Evolutionary conservation across 495 filamentous ascomycete genomes (phyloP), one percentile per base, ranked within the genome.

Genomic region (Pseudotulostoma volvatum): DNA sequence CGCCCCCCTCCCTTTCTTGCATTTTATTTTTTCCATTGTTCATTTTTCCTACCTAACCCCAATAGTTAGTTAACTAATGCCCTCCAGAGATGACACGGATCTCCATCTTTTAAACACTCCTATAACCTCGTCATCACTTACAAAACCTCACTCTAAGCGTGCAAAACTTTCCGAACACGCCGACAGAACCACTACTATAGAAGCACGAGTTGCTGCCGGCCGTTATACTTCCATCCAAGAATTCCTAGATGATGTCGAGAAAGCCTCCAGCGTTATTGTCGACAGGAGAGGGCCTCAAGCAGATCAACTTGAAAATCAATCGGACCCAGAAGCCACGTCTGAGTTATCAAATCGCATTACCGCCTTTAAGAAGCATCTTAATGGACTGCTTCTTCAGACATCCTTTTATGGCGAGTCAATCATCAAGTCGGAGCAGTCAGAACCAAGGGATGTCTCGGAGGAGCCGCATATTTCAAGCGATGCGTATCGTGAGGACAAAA

Each of bases 81-180:
- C 5, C 8, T 34, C 7, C 18, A 67, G 64, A 28, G 58, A 59
- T 40, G 64, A 67, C 40, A 44, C 52, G 17, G 57, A 67, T 32
- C 55, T 64, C 17, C 52, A 57, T 21, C 57, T 67, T 28, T 54
- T 67, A 11, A 60, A 59, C 18, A 62, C 52, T 36, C 57, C 59
- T 15, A 48, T 67, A 36, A 38, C 25, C 8, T 54, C 61, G n/a
- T 42, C 51, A 23, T 58, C 62, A 25, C 52, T 49, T 4, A 34
- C 56, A n/a, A 66, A 67, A 47, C 63, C 59, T 32, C 60, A 60
- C 25, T 52, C 63, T 13, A 72, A 72, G 43, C 62, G 66, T 46
- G 54, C 61, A 38, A 71, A 67, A 50, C 50, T 61, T 11, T 61
- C 65, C 3, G 55, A 50, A 2, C 52, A 66, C 16, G 47, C 51